A percentile compares a stretch with the other conserved stretches of the same genome.
Evolutionary conservation across 352 stramenopile species (phyloP).

Genomic region (Pythium vanterpoolii): DNA sequence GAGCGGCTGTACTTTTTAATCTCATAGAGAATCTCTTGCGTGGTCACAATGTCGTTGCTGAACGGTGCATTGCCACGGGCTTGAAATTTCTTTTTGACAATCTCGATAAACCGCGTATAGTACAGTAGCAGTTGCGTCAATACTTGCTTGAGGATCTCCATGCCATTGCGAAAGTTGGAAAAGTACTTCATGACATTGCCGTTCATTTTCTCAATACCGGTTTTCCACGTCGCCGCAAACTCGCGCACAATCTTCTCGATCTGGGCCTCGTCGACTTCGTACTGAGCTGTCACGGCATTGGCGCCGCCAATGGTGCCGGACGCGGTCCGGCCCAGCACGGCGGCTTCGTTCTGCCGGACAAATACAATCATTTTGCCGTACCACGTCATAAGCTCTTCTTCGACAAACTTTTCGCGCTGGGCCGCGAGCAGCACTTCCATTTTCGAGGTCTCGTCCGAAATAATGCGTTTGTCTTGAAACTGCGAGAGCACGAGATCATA

Average conservation of each 20-base stretch:
- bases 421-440: slow-evolving; percentile 93
- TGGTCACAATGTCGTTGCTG: slow-evolving; percentile 93
- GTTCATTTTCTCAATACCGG: slow-evolving; percentile 97
- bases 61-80: slow-evolving; percentile 55
- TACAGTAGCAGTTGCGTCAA: slow-evolving; percentile 97
- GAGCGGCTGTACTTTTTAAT: slow-evolving; percentile 97
- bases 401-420: slow-evolving; percentile 96
- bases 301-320: slow-evolving; percentile 20
- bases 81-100: slow-evolving; percentile 92
- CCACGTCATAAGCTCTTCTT: slow-evolving; percentile 92
- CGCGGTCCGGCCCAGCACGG: slow-evolving; percentile 50
- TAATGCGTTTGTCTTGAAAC: slow-evolving; percentile 93
- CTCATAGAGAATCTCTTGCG: slow-evolving; percentile 95
- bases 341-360: slow-evolving; percentile 93
- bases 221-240: slow-evolving; percentile 96
- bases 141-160: slow-evolving; percentile 99
- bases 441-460: slow-evolving; percentile 92
- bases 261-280: slow-evolving; percentile 83
- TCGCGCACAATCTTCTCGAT: slow-evolving; percentile 94
- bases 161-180: slow-evolving; percentile 98
- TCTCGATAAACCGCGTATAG: slow-evolving; percentile 98
- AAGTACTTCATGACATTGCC: slow-evolving; percentile 97
- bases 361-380: slow-evolving; percentile 98
- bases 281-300: slow-evolving; percentile 1
- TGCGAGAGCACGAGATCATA: slow-evolving; percentile 95